A percentile compares a stretch with the other conserved stretches of the same genome.
These are phyloP conservation scores for Viridothelium virens DNA, from an alignment of 495 filamentous ascomycete genomes.

Conservation along the genomic window DNA sequence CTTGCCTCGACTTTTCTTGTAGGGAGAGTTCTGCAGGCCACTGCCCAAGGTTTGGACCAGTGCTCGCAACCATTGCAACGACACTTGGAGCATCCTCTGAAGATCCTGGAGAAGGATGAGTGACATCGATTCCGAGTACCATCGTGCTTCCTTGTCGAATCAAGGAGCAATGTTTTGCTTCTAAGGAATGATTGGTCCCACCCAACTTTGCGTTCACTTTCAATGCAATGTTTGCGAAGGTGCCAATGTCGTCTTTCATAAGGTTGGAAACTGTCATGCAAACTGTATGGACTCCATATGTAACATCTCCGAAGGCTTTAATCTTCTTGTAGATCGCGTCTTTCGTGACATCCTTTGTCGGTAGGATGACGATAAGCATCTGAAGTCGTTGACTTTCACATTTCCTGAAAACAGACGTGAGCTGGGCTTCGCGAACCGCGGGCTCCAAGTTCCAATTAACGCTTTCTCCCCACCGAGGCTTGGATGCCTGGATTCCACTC, in stretches of 20 bases:
- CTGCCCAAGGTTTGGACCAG: constrained; percentile 54
- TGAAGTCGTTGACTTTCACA: constrained; percentile 20
- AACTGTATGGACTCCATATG: constrained; percentile 56
- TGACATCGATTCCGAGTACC: constrained; percentile 82
- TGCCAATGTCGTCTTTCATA: constrained; percentile 28
- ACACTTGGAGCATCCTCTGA: constrained; percentile 55
- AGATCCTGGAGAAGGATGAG: constrained; percentile 72
- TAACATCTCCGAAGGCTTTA: constrained; percentile 59
- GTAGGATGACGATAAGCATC: constrained; percentile 60
- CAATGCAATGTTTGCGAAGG: constrained; percentile 63
- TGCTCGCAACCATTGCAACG: constrained; percentile 65
- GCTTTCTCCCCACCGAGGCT: background rate
- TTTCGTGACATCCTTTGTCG: constrained; percentile 32
- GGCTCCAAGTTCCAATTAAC: background rate
- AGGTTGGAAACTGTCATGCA: constrained; percentile 52
- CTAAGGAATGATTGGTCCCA: constrained; percentile 63
- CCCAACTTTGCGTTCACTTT: constrained; percentile 86
- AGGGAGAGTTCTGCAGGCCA: constrained; percentile 59
- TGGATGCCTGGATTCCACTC: background rate
- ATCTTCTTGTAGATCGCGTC: constrained; percentile 54
- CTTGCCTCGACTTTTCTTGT: constrained; percentile 46
- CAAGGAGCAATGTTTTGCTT: constrained; percentile 40
- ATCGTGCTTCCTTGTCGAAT: constrained; percentile 56
- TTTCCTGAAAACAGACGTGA: background rate
- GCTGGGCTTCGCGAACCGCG: background rate